A percentile compares a stretch with the other conserved stretches of the same genome.
These are phyloP conservation scores for Candida insectorum DNA, from an alignment of 805 yeast species.

Conservation along the genomic window DNA sequence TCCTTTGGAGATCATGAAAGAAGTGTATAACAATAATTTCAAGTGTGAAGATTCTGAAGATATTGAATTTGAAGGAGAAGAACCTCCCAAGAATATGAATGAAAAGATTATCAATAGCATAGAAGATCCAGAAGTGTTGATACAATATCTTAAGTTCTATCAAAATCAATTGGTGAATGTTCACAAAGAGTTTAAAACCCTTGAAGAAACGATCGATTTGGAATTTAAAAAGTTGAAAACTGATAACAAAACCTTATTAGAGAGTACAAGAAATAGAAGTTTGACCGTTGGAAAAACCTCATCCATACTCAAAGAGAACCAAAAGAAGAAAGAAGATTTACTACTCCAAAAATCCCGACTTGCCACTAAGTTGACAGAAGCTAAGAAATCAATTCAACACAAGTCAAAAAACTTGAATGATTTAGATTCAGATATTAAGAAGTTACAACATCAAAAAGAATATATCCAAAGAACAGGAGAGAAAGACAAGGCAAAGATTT, in stretches of 20 bases:
- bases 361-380: slow-evolving; percentile 18
- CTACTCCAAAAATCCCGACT: slow-evolving; percentile 31
- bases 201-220: slow-evolving; percentile 16
- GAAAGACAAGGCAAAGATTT: slow-evolving; percentile 2
- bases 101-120: slow-evolving; percentile 14
- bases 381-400: slow-evolving; percentile 17
- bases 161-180: slow-evolving; percentile 23
- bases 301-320: slow-evolving; percentile 11
- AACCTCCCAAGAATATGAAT: slow-evolving; percentile 2
- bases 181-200: slow-evolving; percentile 25
- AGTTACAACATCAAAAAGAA: not conserved
- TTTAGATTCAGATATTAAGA: not conserved
- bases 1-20: not conserved
- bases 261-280: slow-evolving; percentile 23
- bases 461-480: slow-evolving; percentile 3
- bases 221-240: slow-evolving; percentile 28
- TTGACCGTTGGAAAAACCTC: not conserved
- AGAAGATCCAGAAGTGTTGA: slow-evolving; percentile 16
- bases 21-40: not conserved
- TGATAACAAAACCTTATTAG: slow-evolving; percentile 29
- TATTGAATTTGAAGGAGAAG: not conserved
- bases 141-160: slow-evolving; percentile 21
- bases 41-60: not conserved
- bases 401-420: slow-evolving; percentile 3
- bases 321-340: slow-evolving; percentile 17